These are phyloP conservation scores for Mycena galericulata DNA, from an alignment of 768 basidiomycete species.

Conservation along the genomic window DNA sequence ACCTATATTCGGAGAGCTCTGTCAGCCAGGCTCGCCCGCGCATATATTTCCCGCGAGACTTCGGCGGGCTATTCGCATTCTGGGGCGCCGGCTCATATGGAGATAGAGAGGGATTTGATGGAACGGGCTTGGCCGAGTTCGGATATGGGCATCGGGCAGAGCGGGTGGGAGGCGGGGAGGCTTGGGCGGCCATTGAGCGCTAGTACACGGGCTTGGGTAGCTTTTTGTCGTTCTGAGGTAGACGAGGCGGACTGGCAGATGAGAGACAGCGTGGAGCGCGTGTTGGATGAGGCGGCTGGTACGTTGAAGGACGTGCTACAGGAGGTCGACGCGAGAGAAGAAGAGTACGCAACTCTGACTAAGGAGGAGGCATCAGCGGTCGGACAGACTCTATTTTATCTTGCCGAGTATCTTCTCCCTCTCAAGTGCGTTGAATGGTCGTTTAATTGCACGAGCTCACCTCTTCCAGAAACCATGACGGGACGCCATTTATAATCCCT, in stretches of 20 bases:
- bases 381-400: slow-evolving; percentile 69
- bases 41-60: slow-evolving; percentile 69
- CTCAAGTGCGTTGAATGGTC: slow-evolving; percentile 63
- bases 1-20: slow-evolving; percentile 73
- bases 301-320: slow-evolving; percentile 80
- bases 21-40: slow-evolving; percentile 70
- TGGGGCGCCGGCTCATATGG: slow-evolving; percentile 69
- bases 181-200: slow-evolving; percentile 66
- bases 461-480: slow-evolving; percentile 54
- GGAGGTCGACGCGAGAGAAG: slow-evolving; percentile 76
- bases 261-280: slow-evolving; percentile 58
- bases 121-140: slow-evolving; percentile 82
- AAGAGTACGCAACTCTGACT: slow-evolving; percentile 61
- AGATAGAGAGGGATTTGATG: slow-evolving; percentile 72
- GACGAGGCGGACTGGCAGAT: slow-evolving; percentile 43
- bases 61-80: slow-evolving; percentile 67
- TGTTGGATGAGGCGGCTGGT: slow-evolving; percentile 78
- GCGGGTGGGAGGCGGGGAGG: slow-evolving; percentile 74
- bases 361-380: slow-evolving; percentile 77
- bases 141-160: slow-evolving; percentile 51
- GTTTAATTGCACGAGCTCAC: slow-evolving; percentile 6
- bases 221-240: slow-evolving; percentile 44
- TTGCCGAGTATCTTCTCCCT: slow-evolving; percentile 67
- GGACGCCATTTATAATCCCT: slow-evolving; percentile 61
- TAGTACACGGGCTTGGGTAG: slow-evolving; percentile 72